Percentiles rank a stretch among this genome's conserved stretches.
Conservation (phyloP, 2,329 filamentous ascomycete species). For the Fusarium anthophilum region DNA sequence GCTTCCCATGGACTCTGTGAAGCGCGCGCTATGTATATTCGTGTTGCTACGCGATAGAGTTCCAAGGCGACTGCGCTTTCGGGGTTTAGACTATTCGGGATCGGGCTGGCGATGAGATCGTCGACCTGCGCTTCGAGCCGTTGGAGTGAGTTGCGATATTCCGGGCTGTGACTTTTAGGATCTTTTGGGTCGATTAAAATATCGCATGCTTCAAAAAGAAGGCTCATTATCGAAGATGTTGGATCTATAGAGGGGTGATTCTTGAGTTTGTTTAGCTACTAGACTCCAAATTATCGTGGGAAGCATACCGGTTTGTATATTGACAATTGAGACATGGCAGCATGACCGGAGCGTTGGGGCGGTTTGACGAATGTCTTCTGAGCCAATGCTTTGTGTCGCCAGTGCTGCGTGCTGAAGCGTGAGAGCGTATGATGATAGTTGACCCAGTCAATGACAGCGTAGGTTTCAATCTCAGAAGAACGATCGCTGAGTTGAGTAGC, state of each 20-base stretch:
- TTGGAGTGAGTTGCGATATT: conserved; percentile 15
- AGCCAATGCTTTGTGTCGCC: background rate
- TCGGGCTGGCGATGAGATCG: background rate
- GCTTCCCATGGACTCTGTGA: conserved; percentile 39
- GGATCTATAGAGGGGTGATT: conserved; percentile 9
- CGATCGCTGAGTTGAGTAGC: background rate
- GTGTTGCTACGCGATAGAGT: conserved; percentile 27
- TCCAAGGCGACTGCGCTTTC: background rate
- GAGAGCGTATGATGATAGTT: conserved; percentile 33
- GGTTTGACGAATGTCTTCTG: rapidly evolving
- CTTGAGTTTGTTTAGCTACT: background rate
- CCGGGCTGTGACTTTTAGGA: conserved; percentile 1
- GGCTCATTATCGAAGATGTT: conserved; percentile 14
- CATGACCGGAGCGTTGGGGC: rapidly evolving
- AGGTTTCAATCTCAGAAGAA: background rate
- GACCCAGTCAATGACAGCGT: conserved; percentile 30
- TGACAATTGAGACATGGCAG: background rate
- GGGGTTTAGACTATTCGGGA: background rate
- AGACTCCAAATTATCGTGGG: rapidly evolving
- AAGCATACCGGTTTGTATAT: conserved; percentile 3
- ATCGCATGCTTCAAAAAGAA: conserved; percentile 28
- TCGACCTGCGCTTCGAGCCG: conserved; percentile 15
- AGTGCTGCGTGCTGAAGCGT: conserved; percentile 32
- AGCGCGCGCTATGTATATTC: conserved; percentile 29
- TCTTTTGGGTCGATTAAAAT: conserved; percentile 18